Evolutionary conservation across 2,329 filamentous ascomycete genomes (phyloP).

Genomic region (Trichoderma simmonsii): DNA sequence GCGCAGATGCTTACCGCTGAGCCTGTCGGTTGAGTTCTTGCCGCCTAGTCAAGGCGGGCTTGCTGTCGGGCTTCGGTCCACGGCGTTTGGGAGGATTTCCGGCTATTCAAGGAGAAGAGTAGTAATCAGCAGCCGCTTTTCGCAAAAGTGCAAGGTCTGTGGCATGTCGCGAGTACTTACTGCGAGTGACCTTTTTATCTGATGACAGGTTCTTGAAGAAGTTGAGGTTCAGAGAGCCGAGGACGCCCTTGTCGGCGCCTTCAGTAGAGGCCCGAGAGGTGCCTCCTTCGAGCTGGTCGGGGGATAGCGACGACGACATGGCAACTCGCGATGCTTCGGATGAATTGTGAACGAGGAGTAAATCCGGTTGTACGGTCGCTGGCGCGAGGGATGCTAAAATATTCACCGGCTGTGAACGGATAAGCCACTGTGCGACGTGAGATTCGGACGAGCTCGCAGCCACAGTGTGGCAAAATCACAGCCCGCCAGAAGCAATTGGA

Average conservation of each 20-base stretch:
- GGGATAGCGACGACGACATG: constrained; percentile 48
- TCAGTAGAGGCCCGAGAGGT: constrained; percentile 28
- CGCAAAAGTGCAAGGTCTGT: background rate
- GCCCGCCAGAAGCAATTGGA: background rate
- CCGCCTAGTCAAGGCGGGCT: constrained; percentile 84
- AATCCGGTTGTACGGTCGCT: background rate
- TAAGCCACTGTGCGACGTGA: constrained; percentile 16
- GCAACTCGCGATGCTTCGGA: background rate
- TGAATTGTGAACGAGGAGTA: background rate
- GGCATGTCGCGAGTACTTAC: constrained; percentile 39
- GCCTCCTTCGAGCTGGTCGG: constrained; percentile 33
- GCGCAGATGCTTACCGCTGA: constrained; percentile 64
- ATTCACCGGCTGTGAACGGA: background rate
- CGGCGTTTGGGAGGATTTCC: constrained; percentile 83
- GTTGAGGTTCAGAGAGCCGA: constrained; percentile 39
- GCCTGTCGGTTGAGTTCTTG: constrained; percentile 95
- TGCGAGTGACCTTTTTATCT: constrained; percentile 76
- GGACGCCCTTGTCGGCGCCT: constrained; percentile 38
- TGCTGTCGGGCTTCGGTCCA: constrained; percentile 94
- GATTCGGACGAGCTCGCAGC: constrained; percentile 6
- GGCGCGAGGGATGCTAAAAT: constrained; percentile 13
- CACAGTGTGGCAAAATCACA: constrained; percentile 14
- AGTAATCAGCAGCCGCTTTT: constrained; percentile 18
- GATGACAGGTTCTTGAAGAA: constrained; percentile 64
- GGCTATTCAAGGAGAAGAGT: constrained; percentile 47